A percentile compares a stretch with the other conserved stretches of the same genome.
phyloP scores from a whole-genome alignment of 2,329 filamentous ascomycete genomes.

The Arthrobotrys musiformis region DNA sequence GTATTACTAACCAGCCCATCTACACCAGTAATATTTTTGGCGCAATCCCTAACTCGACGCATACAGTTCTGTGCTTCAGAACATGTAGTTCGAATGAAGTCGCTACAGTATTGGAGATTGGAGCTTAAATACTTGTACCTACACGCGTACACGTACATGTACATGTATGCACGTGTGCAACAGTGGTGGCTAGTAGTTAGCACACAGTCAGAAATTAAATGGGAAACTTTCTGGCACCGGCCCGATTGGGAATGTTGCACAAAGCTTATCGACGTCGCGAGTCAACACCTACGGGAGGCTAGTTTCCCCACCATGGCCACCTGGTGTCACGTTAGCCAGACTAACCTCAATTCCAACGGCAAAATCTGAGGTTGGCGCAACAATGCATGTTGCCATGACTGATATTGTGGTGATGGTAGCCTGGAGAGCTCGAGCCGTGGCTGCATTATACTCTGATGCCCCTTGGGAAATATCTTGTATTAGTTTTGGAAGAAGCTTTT shows the following conservation, averaged over 20 bases:
- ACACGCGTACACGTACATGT: too few relatives aligned
- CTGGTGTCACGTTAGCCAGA: not conserved
- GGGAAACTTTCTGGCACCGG: not conserved
- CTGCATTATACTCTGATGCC: not conserved
- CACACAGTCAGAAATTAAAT: not conserved
- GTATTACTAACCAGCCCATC: slow-evolving; percentile 22
- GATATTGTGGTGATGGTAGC: slow-evolving; percentile 21
- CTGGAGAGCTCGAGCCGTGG: slow-evolving; percentile 33
- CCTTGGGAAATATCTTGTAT: slow-evolving; percentile 25
- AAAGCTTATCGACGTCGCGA: not conserved
- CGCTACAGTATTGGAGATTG: slow-evolving; percentile 37
- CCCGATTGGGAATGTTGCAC: slow-evolving; percentile 1
- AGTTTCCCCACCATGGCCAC: slow-evolving; percentile 2
- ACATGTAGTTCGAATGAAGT: slow-evolving; percentile 29
- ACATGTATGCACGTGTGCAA: too few relatives aligned
- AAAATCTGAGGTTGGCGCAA: slow-evolving; percentile 22
- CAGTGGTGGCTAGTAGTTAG: not conserved
- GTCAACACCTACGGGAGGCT: slow-evolving; percentile 25
- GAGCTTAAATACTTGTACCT: slow-evolving; percentile 37
- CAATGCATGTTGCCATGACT: slow-evolving; percentile 42
- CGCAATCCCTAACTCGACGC: slow-evolving; percentile 19
- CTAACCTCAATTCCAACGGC: slow-evolving; percentile 34
- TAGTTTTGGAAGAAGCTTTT: slow-evolving; percentile 23
- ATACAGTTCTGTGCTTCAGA: slow-evolving; percentile 35
- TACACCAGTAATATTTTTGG: slow-evolving; percentile 20